These are phyloP conservation scores for Xanthoconium separans DNA, from an alignment of 1,284 basidiomycete species.

Conservation along the genomic window DNA sequence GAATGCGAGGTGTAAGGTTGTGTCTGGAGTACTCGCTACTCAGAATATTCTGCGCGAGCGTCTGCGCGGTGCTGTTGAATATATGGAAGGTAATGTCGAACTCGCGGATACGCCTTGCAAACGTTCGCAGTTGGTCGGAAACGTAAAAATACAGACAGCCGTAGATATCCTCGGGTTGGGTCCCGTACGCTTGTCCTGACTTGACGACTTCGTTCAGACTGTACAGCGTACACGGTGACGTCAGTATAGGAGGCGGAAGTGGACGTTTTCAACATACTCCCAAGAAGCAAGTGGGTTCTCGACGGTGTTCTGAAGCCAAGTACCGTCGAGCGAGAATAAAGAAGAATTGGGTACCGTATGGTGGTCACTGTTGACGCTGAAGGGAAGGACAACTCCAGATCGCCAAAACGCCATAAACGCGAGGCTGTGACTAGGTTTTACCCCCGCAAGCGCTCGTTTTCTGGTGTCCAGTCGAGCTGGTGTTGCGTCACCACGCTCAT, in stretches of 20 bases:
- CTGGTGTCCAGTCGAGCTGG: slow-evolving; percentile 35
- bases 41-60: slow-evolving; percentile 24
- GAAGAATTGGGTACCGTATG: slow-evolving; percentile 39
- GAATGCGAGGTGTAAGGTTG: slow-evolving; percentile 23
- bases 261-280: slow-evolving; percentile 35
- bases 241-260: slow-evolving; percentile 1
- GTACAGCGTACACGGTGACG: background rate
- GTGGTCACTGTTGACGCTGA: slow-evolving; percentile 36
- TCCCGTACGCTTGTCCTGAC: slow-evolving; percentile 35
- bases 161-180: slow-evolving; percentile 38
- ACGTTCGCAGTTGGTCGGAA: slow-evolving; percentile 36
- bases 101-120: slow-evolving; percentile 33
- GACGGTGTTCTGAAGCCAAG: slow-evolving; percentile 32
- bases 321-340: slow-evolving; percentile 34
- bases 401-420: slow-evolving; percentile 38
- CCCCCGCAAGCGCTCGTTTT: slow-evolving; percentile 30
- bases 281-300: slow-evolving; percentile 39
- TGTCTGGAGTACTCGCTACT: slow-evolving; percentile 13
- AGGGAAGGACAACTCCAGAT: slow-evolving; percentile 43
- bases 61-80: slow-evolving; percentile 22
- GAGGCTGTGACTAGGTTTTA: slow-evolving; percentile 40
- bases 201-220: slow-evolving; percentile 28
- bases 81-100: slow-evolving; percentile 35
- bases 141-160: slow-evolving; percentile 48
- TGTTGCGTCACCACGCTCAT: slow-evolving; percentile 22